Evolutionary conservation across 73 alveolate genomes (phyloP).

Genomic region (Paramecium sexaurelia): DNA sequence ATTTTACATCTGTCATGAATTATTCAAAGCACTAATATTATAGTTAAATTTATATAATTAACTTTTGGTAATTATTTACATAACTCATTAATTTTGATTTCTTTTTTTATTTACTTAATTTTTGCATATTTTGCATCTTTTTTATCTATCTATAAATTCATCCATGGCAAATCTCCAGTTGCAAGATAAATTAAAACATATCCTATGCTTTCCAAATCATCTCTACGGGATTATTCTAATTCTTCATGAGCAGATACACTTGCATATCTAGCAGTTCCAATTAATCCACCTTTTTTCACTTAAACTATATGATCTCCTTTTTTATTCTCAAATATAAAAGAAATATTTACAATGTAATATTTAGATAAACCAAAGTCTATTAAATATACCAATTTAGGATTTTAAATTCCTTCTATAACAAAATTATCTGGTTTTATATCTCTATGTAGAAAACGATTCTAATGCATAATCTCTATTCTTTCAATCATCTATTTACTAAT

Average conservation of each 20-base stretch:
- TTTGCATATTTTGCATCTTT: constrained; percentile 65
- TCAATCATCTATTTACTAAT: constrained; percentile 65
- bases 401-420: constrained; percentile 36
- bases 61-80: constrained; percentile 16
- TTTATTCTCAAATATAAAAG: not conserved
- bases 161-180: constrained; percentile 82
- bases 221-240: constrained; percentile 80
- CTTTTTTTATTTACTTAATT: constrained; percentile 8
- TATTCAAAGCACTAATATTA: constrained; percentile 8
- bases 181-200: constrained; percentile 78
- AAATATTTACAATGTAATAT: constrained; percentile 70
- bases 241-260: constrained; percentile 77
- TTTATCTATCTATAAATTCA: constrained; percentile 57
- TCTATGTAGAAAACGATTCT: constrained; percentile 56
- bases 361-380: constrained; percentile 62
- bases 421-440: constrained; percentile 68
- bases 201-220: constrained; percentile 85
- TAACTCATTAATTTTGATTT: not conserved
- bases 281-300: constrained; percentile 74
- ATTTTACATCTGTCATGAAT: constrained; percentile 10
- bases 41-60: not conserved
- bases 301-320: constrained; percentile 78
- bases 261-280: constrained; percentile 90
- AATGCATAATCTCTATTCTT: constrained; percentile 52
- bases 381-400: constrained; percentile 15